phyloP scores from a whole-genome alignment of 192 early-diverging fungal genomes.

The Coemansia sp. region DNA sequence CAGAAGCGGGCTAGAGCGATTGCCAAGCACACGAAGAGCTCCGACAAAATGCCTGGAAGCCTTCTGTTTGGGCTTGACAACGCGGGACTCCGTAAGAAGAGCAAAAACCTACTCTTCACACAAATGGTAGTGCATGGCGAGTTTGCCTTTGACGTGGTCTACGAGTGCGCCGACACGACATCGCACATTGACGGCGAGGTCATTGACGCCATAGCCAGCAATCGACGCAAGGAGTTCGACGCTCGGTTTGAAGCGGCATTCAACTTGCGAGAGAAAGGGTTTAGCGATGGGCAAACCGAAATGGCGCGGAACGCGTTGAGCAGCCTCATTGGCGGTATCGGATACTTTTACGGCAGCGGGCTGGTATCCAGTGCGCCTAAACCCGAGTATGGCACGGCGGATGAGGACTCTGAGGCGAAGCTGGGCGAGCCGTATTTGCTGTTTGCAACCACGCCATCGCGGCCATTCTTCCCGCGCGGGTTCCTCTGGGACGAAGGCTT shows the following conservation, averaged over 20 bases:
- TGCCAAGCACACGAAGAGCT: not conserved
- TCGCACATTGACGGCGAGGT: constrained; percentile 24
- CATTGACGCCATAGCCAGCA: constrained; percentile 19
- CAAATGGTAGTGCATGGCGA: constrained; percentile 47
- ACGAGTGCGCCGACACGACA: constrained; percentile 26
- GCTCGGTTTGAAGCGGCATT: constrained; percentile 75
- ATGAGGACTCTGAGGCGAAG: constrained; percentile 60
- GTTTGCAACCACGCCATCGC: constrained; percentile 82
- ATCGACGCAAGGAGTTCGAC: constrained; percentile 62
- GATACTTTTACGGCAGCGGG: constrained; percentile 59
- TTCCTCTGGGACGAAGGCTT: constrained; percentile 98
- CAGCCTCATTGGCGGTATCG: constrained; percentile 90
- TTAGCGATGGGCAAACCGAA: constrained; percentile 56
- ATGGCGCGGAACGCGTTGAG: constrained; percentile 79
- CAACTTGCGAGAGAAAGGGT: constrained; percentile 68
- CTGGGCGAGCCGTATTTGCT: constrained; percentile 68
- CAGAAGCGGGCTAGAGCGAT: constrained; percentile 13
- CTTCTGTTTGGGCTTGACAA: constrained; percentile 62
- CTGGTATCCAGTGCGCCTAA: constrained; percentile 57
- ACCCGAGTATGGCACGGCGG: constrained; percentile 59
- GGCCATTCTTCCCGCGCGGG: constrained; percentile 96
- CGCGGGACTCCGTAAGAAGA: constrained; percentile 21
- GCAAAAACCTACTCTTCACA: constrained; percentile 30
- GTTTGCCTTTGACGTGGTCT: constrained; percentile 47
- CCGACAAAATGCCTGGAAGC: constrained; percentile 40